These are phyloP conservation scores for Leptodontidium sp. DNA, from an alignment of 2,329 filamentous ascomycete species.

Conservation along the genomic window DNA sequence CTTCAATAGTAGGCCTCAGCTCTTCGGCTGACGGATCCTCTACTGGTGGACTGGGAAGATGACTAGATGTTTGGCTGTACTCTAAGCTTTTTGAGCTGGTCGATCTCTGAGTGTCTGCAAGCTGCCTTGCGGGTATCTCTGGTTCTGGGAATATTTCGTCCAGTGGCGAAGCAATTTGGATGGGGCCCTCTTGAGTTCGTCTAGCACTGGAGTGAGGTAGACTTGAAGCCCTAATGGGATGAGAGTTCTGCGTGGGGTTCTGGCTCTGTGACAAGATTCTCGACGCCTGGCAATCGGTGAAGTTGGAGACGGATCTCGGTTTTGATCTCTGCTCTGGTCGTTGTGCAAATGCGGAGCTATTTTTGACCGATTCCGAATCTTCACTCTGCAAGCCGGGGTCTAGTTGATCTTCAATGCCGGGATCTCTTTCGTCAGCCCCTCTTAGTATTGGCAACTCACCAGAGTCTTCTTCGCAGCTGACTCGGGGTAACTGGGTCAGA, in stretches of 20 bases:
- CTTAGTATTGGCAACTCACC: background rate
- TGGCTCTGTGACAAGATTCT: background rate
- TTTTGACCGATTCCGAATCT: background rate
- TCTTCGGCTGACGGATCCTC: constrained; percentile 6
- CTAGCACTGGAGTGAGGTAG: background rate
- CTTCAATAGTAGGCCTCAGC: constrained; percentile 28
- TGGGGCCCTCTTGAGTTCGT: background rate
- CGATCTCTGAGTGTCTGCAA: constrained; percentile 2
- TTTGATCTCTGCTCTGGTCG: background rate
- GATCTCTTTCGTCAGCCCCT: background rate
- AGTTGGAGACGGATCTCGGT: background rate
- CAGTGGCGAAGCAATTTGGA: constrained; percentile 8
- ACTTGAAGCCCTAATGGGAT: background rate
- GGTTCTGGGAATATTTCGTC: background rate
- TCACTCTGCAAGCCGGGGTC: background rate
- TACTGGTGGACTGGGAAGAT: constrained; percentile 23
- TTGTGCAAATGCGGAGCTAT: background rate
- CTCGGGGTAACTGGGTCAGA: background rate
- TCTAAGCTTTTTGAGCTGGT: constrained; percentile 1
- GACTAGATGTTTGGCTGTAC: constrained; percentile 23
- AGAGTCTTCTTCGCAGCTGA: constrained; percentile 9
- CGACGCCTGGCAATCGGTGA: background rate
- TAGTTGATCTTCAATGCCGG: background rate
- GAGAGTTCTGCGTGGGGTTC: background rate
- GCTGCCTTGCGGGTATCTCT: background rate